A percentile compares a stretch with the other conserved stretches of the same genome.
These are phyloP conservation scores for Pythium sukuiense DNA, from an alignment of 352 stramenopile genomes.

Conservation along the genomic window DNA sequence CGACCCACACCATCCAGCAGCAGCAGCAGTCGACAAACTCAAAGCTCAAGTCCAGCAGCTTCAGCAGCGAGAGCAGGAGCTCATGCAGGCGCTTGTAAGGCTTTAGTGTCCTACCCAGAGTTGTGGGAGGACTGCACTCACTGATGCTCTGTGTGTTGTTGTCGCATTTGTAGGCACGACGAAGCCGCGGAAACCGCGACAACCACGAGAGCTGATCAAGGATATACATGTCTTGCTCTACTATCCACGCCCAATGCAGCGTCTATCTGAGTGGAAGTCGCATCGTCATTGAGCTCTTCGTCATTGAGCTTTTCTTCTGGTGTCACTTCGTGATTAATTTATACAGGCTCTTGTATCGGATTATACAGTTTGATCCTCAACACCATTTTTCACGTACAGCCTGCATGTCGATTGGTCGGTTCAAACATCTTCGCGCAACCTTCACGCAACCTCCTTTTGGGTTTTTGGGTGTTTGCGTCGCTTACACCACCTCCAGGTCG, in stretches of 20 bases:
- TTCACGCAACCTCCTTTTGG: background rate
- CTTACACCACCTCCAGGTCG: background rate
- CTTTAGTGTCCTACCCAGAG: background rate
- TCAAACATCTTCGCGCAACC: background rate
- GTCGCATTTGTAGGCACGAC: constrained; percentile 33
- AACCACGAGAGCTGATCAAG: background rate
- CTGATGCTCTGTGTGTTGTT: background rate
- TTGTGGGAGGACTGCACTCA: background rate
- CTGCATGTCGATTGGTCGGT: constrained; percentile 1
- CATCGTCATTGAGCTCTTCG: background rate
- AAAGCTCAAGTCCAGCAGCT: constrained; percentile 65
- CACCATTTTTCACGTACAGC: background rate
- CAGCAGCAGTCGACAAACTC: constrained; percentile 35
- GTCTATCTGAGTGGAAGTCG: background rate
- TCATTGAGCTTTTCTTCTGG: background rate
- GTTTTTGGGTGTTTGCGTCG: background rate
- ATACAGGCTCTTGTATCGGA: background rate
- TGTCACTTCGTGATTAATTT: background rate
- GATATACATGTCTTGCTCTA: background rate
- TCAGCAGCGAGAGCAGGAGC: constrained; percentile 75
- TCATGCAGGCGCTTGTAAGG: constrained; percentile 79
- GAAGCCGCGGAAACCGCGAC: constrained; percentile 54
- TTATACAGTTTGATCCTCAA: background rate
- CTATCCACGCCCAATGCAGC: background rate
- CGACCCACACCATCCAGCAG: background rate